phyloP scores from a whole-genome alignment of 2,329 filamentous ascomycete species.

The Xylariaceae sp. region DNA sequence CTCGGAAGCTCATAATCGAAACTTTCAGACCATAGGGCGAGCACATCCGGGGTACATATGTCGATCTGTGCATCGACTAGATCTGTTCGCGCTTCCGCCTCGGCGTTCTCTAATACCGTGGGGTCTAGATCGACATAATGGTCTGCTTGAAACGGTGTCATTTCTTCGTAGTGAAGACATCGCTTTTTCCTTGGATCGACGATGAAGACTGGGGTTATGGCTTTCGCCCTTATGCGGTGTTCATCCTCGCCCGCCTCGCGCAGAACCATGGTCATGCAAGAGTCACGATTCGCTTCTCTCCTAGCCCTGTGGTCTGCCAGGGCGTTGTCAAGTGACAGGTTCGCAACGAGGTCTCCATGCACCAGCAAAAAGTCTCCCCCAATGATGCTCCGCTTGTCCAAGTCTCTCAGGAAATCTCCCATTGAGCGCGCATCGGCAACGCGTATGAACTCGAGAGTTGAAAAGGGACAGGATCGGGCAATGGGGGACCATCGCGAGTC shows the following conservation, averaged over 20 bases:
- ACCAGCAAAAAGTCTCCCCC: slow-evolving; percentile 91
- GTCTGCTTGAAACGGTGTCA: slow-evolving; percentile 70
- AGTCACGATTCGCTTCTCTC: slow-evolving; percentile 83
- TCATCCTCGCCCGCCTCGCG: slow-evolving; percentile 72
- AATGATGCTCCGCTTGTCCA: slow-evolving; percentile 85
- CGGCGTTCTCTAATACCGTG: slow-evolving; percentile 73
- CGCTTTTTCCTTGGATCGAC: slow-evolving; percentile 80
- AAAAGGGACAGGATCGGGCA: slow-evolving; percentile 69
- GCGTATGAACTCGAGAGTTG: slow-evolving; percentile 80
- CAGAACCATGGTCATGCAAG: slow-evolving; percentile 96
- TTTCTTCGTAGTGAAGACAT: slow-evolving; percentile 94
- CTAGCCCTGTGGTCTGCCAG: slow-evolving; percentile 81
- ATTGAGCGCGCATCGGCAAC: slow-evolving; percentile 83
- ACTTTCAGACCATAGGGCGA: slow-evolving; percentile 95
- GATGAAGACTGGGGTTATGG: slow-evolving; percentile 81
- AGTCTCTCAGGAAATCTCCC: slow-evolving; percentile 91
- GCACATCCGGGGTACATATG: slow-evolving; percentile 94
- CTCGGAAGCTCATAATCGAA: slow-evolving; percentile 94
- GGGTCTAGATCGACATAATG: slow-evolving; percentile 76
- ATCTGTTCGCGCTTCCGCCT: slow-evolving; percentile 85
- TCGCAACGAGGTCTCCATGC: slow-evolving; percentile 90
- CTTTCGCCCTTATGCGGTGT: slow-evolving; percentile 79
- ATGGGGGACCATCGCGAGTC: slow-evolving; percentile 73
- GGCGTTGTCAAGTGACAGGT: slow-evolving; percentile 80
- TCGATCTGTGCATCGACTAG: slow-evolving; percentile 94